Evolutionary conservation across 2,329 filamentous ascomycete genomes (phyloP), one percentile per base, ranked within the genome.

Genomic region (Ilyonectria destructans): DNA sequence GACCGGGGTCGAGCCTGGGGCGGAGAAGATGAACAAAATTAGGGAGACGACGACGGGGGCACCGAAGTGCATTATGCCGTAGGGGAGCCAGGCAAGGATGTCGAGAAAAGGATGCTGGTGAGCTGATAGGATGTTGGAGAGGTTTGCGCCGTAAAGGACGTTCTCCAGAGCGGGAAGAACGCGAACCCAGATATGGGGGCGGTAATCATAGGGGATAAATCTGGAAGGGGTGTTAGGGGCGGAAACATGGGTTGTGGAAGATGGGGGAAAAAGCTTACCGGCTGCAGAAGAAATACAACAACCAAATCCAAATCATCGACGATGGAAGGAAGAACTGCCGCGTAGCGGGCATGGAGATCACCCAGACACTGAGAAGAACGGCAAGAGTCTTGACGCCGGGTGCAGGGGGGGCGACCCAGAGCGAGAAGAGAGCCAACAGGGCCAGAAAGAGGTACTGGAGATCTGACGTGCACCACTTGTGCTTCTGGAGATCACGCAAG

Each of bases 81-180:
- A 98, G 2, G 96, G 95, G 23, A 98, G 83, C 95, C 95, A 98
- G 17, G 96, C 96, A 62, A 98, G 85, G 62, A 98, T 86, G 78
- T 98, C 95, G 64, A 98, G 89, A 56, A 94, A 86, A 7, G 92
- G 89, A 81, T 93, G 91, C 77, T 96, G 93, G 83, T 97, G 94
- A 52, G 94, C 94, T 15, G 95, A 97, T 62, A 98, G 89, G 77
- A 98, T 97, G 81, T 97, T 98, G 84, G 94, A 97, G 65, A 98
- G 87, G 82, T 98, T 98, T 70, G 95, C 95, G 75, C 96, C 96
- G 79, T 98, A 98, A 37, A 98, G 88, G 70, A 98, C 96, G 81
- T 98, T 98, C 83, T 98, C 96, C 71, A 98, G 89, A 19, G 96
- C 94, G 5, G 96, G 96, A 40, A 98, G 88, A 31, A 98, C 94